Base-by-base conservation (phyloP, 2,329 filamentous ascomycete species). In the Alternaria infectoria region DNA sequence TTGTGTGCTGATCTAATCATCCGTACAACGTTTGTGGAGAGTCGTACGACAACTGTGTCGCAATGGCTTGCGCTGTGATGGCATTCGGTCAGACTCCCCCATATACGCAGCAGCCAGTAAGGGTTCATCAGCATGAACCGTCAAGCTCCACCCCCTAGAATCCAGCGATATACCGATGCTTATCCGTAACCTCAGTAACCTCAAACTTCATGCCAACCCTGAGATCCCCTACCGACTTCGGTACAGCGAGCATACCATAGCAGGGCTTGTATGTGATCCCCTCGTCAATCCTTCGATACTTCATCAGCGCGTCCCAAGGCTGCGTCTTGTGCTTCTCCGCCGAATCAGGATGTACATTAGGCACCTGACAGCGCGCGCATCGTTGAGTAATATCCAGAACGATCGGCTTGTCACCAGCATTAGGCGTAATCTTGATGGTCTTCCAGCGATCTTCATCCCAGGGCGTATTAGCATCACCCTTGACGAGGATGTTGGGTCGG, bases 361-460 rank as follows among this genome's bases (percentile, higher is more conserved):
- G 88, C 3, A 90, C 87, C 65, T 87, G 87, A 64, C 88, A 90
- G 19, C 88, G 78, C 32, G 87, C 83, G 71, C 88, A 90, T 4
- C 87, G 80, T 26, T 86, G 86, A 17, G 87, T 84, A 28, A 89
- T 83, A 74, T 90, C 88, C 32, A 89, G 69, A 23, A 81, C 81
- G 10, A 88, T 72, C 0, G 79, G 59, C 30, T 12, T 30, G 5
- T 56, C 59, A 11, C 62, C 68, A 11, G 58, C 19, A 47, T 60
- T 56, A 0, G 70, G 62, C 4, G 59, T 54, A 52, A 88, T 83
- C 10, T 84, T 80, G 0, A 90, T 78, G 4, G 83, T 82, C 77
- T 89, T 90, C 88, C 88, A 90, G 15, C 82, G 81, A 73, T 90
- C 88, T 72, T 90, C 89, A 40, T 83, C 82, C 88, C 88, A 90